Evolutionary conservation across 2,329 filamentous ascomycete species (phyloP), one percentile per base, ranked within the genome.

Genomic region (Penicillium sp.): DNA sequence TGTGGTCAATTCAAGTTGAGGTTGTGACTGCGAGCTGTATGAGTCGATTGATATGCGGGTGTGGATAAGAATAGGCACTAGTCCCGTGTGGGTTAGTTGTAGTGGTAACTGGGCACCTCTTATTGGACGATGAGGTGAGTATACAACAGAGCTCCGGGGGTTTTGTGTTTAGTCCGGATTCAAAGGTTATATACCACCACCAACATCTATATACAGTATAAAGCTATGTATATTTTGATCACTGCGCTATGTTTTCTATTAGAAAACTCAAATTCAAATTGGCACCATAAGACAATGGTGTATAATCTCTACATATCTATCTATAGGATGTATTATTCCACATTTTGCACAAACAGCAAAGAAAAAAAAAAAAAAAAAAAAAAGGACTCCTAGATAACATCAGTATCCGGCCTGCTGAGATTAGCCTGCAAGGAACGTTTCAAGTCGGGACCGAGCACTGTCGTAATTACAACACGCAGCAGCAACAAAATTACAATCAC

Each of bases 391-490:
- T 50, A 49, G 39, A 43, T 50, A 54, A 39, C 48, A 51, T 51
- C 41, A 23, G 11, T 45, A 23, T 40, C 27, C 35, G 10, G 40
- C 16, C 39, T 34, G 49, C 49, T 16, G 27, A 16, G 27, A 50
- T 44, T 18, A 44, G 19, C 46, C 51, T 42, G 30, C 34, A 30
- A 32, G 32, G 39, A 39, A 50, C 39, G 39, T 40, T 49, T 54
- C 36, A 27, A 47, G 35, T 53, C 26, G 32, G 29, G 40, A 45
- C 48, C 47, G 13, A 50, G 46, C 46, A 54, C 46, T 54, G 51
- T 44, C 46, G 51, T 54, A 54, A 50, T 54, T 50, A 54, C 46
- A 54, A 50, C 45, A 50, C 40, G 46, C 39, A 50, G 16, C 44
- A 41, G 29, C 30, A 39, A 45, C 45, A 53, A 47, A 46, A 55